A percentile compares a stretch with the other conserved stretches of the same genome.
phyloP scores from a whole-genome alignment of 108 stramenopile species.

The Stephanodiscus triporus region DNA sequence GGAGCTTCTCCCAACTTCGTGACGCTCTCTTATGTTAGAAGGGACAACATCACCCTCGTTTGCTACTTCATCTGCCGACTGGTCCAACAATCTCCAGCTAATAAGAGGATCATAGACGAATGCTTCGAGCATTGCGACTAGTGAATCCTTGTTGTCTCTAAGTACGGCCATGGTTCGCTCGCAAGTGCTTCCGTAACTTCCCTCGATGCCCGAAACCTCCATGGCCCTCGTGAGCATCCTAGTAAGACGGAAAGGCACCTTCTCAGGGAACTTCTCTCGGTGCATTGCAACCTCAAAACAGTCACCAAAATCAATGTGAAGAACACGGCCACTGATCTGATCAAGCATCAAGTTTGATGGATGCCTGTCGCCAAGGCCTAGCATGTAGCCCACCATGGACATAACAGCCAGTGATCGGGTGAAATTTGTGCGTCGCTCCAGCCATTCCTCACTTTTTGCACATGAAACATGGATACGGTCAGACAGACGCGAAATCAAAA shows the following conservation, averaged over 20 bases:
- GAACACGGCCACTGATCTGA: slow-evolving; percentile 90
- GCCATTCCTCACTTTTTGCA: slow-evolving; percentile 97
- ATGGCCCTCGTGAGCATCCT: slow-evolving; percentile 99
- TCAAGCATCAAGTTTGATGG: slow-evolving; percentile 94
- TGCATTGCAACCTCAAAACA: slow-evolving; percentile 99
- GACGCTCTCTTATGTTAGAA: slow-evolving; percentile 2
- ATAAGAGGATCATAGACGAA: slow-evolving; percentile 99
- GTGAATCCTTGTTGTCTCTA: slow-evolving; percentile 93
- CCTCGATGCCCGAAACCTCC: slow-evolving; percentile 99
- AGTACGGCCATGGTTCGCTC: slow-evolving; percentile 96
- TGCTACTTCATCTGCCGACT: slow-evolving; percentile 37
- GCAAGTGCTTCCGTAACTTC: slow-evolving; percentile 96
- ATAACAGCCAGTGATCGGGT: slow-evolving; percentile 98
- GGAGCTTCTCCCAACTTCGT: not conserved
- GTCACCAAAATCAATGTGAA: slow-evolving; percentile 95
- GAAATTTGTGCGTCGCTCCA: slow-evolving; percentile 94
- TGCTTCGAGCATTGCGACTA: slow-evolving; percentile 99
- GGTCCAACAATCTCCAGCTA: slow-evolving; percentile 93
- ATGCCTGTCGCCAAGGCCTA: slow-evolving; percentile 93
- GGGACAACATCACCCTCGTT: slow-evolving; percentile 16
- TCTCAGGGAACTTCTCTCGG: slow-evolving; percentile 98
- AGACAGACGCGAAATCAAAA: not conserved
- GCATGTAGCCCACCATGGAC: slow-evolving; percentile 99
- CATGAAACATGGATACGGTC: not conserved
- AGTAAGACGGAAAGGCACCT: slow-evolving; percentile 98